Evolutionary conservation across 1,139 yeast genomes (phyloP), one percentile per base, ranked within the genome.

Genomic region (Suhomyces yuchorum): DNA sequence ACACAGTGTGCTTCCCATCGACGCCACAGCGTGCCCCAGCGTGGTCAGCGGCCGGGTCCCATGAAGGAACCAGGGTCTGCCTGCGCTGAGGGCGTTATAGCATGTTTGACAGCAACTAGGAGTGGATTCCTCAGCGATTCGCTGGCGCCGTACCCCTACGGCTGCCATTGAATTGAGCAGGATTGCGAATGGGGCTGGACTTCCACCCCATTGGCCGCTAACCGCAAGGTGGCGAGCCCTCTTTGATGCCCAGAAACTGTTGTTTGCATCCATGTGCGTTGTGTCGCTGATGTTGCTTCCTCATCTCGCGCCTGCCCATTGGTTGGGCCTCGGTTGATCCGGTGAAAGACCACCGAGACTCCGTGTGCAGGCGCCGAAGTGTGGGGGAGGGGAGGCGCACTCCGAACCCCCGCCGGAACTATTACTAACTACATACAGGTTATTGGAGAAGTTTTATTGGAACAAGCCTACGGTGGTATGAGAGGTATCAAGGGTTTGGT

Each of bases 391-490:
- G 51, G 22, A 20, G 14, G 36, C 42, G 42, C 35, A 22, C 35
- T 22, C 40, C 40, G 23, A 20, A 12, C 30, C 35, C n/a, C 42
- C 20, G 30, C 40, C 34, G 28, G 42, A 37, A 22, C 9, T 11
- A 9, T 32, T 47, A 48, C 48, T 48, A 48, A 48, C 48, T 28
- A 6, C 12, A 20, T 35, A 12, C 55, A 73, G 78, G 80, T 81
- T 53, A 90, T 95, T 63, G 98, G 97, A 62, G 97, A 93, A 77
- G 96, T 92, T 59, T 78, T 85, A 57, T 81, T 93, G 59, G 97
- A 90, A 75, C 98, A 93, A 78, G 97, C 97, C 47, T 93, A 93
- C 77, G 99, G 98, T 81, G 99, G 99, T 82, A 90, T 89, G 97
- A 86, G 97, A 77, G 97, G 97, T 73, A 88, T 92, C 77, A 89